These are phyloP conservation scores for Mallotus nudiflorus DNA, from an alignment of 345 rosid species.

Conservation along the genomic window DNA sequence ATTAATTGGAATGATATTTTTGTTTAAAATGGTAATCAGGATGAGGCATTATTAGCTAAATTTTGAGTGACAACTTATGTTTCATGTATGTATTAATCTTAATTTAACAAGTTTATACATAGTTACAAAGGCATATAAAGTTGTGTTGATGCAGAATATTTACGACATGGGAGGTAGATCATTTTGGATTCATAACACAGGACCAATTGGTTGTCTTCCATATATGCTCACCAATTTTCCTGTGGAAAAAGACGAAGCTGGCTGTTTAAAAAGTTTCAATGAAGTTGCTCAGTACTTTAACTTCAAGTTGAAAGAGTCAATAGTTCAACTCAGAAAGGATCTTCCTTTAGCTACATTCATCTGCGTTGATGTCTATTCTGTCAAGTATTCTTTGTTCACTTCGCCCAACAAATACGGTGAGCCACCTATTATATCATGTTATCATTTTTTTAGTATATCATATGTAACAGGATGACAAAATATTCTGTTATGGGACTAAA, in stretches of 20 bases:
- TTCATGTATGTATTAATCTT: too few species aligned
- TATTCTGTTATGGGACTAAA: too few species aligned
- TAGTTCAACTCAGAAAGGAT: conserved; percentile 35
- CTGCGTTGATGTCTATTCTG: conserved; percentile 50
- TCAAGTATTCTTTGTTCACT: conserved; percentile 48
- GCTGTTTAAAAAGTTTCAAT: conserved; percentile 48
- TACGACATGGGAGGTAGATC: conserved; percentile 46
- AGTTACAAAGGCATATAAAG: too few species aligned
- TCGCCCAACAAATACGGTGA: conserved; percentile 46
- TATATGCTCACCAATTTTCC: conserved; percentile 35
- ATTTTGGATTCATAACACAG: conserved; percentile 73
- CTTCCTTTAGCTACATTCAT: conserved; percentile 42
- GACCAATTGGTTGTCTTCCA: conserved; percentile 68
- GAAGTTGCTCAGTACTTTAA: conserved; percentile 54
- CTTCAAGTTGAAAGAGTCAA: conserved; percentile 32
- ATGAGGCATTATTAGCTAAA: too few species aligned
- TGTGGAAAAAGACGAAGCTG: conserved; percentile 37
- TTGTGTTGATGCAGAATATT: conserved; percentile 34
- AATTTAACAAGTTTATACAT: too few species aligned
- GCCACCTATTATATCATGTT: neutral
- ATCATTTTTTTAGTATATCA: too few species aligned
- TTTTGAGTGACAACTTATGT: too few species aligned
- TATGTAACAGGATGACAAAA: too few species aligned
- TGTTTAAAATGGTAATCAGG: too few species aligned
- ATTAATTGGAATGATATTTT: too few species aligned